Base-by-base conservation (phyloP, 2,329 filamentous ascomycete species). In the Phoma sp. region DNA sequence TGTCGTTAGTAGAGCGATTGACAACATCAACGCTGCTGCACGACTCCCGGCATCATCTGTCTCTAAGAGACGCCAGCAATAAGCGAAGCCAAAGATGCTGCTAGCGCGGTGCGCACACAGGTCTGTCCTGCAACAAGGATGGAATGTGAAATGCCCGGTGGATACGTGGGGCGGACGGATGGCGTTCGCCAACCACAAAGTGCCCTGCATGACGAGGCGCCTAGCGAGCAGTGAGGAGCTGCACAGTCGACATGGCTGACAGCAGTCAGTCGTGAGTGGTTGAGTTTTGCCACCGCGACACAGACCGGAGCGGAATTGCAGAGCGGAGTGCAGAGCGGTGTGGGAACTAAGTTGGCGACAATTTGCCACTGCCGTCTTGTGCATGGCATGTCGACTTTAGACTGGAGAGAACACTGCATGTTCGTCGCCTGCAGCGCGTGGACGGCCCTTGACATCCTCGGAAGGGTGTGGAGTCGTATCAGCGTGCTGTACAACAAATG, bases 161-260 rank as follows among this genome's bases (percentile, higher is more conserved):
- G 46, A 46, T 38, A 38, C 7, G 39, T 51, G 47, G 43, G 30
- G 47, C 52, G 43, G 42, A 18, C 22, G 37, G 52, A 50, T 55
- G 47, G 47, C 52, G 47, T 41, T 47, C 33, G 42, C 42, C 52
- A 51, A 55, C 38, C 38, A 50, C 47, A 51, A 22, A 14, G 42
- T 55, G 50, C 53, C 53, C 53, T 56, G 53, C 53, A 56, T 56
- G 43, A 47, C 24, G 47, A 38, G 53, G 51, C 43, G 38, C 45
- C 51, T 47, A 51, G 42, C 50, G 50, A 47, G 30, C 32, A 47
- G 44, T 41, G 43, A 40, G 35, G 42, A 46, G 9, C 25, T 47
- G 50, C 42, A 47, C 50, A 18, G 23, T 46, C 24, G 32, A 55
- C 41, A 40, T 41, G 41, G 41, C 46, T 48, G 46, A 38, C 9